Conservation (phyloP, 768 basidiomycete species). For the Kockovaella imperatae region DNA sequence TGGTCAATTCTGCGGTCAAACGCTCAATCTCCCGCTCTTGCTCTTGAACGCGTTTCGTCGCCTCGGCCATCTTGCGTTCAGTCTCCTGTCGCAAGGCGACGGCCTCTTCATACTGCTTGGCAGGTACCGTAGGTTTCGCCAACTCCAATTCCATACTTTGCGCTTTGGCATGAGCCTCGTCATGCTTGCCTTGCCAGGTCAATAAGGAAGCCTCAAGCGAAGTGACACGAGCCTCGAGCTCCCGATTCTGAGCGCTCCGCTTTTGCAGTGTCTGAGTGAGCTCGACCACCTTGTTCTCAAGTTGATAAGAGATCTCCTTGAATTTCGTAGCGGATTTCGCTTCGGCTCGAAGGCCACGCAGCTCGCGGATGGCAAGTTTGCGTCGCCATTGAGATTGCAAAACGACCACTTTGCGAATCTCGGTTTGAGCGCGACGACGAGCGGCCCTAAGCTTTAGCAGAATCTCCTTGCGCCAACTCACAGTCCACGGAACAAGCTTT, state of each 20-base stretch:
- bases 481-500: constrained; percentile 81
- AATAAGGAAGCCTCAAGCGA: constrained; percentile 79
- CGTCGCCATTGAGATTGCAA: constrained; percentile 89
- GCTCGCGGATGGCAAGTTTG: constrained; percentile 73
- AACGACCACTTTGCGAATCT: constrained; percentile 62
- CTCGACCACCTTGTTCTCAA: constrained; percentile 99
- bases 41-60: constrained; percentile 61
- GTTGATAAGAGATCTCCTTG: constrained; percentile 90
- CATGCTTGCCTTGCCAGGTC: constrained; percentile 76
- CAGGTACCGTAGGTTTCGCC: constrained; percentile 61
- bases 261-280: constrained; percentile 88
- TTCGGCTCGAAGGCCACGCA: constrained; percentile 75
- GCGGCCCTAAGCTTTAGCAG: constrained; percentile 22
- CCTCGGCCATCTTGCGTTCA: constrained; percentile 73
- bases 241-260: constrained; percentile 84
- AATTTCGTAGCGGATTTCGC: constrained; percentile 96
- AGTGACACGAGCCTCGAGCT: constrained; percentile 63
- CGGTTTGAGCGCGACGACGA: constrained; percentile 22
- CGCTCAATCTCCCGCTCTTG: constrained; percentile 77
- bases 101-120: constrained; percentile 65
- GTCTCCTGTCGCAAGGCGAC: constrained; percentile 66
- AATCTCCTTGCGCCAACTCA: constrained; percentile 50
- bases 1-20: constrained; percentile 66
- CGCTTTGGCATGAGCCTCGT: constrained; percentile 68
- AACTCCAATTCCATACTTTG: constrained; percentile 67